Evolutionary conservation across 2,329 filamentous ascomycete species (phyloP), one percentile per base, ranked within the genome.

Genomic region (Tolypocladium amazonense): DNA sequence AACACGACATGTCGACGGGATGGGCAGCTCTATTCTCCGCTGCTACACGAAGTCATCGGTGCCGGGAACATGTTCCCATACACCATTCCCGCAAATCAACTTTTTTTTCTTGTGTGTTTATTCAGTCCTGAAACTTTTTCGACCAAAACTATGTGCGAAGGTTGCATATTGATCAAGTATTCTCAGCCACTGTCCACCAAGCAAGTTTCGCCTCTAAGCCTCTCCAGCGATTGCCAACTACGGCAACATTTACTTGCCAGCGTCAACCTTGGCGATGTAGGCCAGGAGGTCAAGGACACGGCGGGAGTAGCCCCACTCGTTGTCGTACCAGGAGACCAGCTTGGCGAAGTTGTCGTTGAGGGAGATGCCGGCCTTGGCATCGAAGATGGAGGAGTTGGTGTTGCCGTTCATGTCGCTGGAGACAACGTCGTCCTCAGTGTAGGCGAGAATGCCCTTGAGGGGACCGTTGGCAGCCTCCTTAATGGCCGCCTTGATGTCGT

Each of bases 221-320:
- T n/a, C 30, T 53, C 50, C 30, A 35, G 27, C 30, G 8, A n/a
- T 23, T n/a, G 50, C 50, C 27, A 14, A 8, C 14, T 11, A 18
- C 25, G 35, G 57, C 56, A 45, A 23, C 52, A 57, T 65, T 74
- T 79, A 82, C 69, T 83, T 79, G 74, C 75, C 73, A 71, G 73
- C 82, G 72, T 92, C 89, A 66, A 88, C 87, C 83, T 90, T 89
- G 78, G 88, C 81, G 71, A 92, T 84, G 83, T 92, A 88, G 79
- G 83, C 81, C 75, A 85, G 75, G 71, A 94, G 88, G 80, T 94
- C 89, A 69, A 92, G 81, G 72, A 92, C 89, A 86, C 89, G 94
- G 82, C 92, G 92, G 78, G 90, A 95, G 89, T 99, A 97, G 74
- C 92, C 94, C 92, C 92, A 97, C 87, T 97, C 93, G 85, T 97